Percentiles rank a stretch among this genome's conserved stretches.
Conservation (phyloP, 129 eudicot species). For the Pulicaria dysenterica region DNA sequence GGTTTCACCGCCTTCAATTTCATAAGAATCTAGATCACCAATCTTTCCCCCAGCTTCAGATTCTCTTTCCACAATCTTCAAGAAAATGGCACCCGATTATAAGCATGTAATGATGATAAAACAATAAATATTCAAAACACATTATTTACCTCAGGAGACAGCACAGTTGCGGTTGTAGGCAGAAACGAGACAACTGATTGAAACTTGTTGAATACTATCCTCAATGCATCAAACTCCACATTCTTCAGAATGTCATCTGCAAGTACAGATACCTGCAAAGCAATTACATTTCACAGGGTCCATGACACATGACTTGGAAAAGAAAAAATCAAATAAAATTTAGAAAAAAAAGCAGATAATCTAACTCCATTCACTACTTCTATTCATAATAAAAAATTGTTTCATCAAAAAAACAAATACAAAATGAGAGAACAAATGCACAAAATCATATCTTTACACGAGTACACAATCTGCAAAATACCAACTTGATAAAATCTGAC, state of each 20-base stretch:
- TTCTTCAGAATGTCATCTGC: conserved; percentile 96
- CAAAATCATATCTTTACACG: too few species aligned
- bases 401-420: too few species aligned
- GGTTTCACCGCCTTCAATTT: conserved; percentile 95
- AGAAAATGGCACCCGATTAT: not conserved
- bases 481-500: too few species aligned
- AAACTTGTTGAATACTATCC: conserved; percentile 91
- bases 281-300: not conserved
- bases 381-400: too few species aligned
- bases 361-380: too few species aligned
- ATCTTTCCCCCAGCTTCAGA: conserved; percentile 91
- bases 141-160: conserved; percentile 83
- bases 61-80: conserved; percentile 92
- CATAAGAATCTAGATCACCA: conserved; percentile 78
- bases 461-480: too few species aligned
- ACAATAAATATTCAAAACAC: not conserved
- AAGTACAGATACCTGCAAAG: conserved; percentile 79
- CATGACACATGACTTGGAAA: not conserved
- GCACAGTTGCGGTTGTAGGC: conserved; percentile 79
- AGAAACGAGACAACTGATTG: conserved; percentile 83
- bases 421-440: too few species aligned
- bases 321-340: not conserved
- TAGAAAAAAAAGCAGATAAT: not conserved
- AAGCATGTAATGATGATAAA: conserved; percentile 8
- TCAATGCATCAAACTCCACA: conserved; percentile 88